phyloP scores from a whole-genome alignment of 2,329 filamentous ascomycete genomes.

The Alternaria sp. region DNA sequence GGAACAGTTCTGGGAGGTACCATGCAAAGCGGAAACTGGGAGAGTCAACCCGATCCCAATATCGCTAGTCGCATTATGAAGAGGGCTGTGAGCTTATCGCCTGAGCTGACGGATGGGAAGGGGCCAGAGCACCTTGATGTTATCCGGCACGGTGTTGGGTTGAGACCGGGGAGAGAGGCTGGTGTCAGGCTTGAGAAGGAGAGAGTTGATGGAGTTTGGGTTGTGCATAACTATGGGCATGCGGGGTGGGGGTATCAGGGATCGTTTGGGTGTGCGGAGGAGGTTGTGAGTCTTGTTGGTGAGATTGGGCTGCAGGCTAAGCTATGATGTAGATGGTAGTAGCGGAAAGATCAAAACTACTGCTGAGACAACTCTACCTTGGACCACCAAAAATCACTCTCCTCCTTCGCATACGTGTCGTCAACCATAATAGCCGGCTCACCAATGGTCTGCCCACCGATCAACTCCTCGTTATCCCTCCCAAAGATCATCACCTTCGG shows the following conservation, averaged over 20 bases:
- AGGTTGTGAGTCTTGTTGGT: neutral
- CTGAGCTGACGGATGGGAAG: constrained; percentile 69
- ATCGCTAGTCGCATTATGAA: constrained; percentile 83
- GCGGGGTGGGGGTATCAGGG: constrained; percentile 74
- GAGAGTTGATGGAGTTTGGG: constrained; percentile 63
- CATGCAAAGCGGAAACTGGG: constrained; percentile 79
- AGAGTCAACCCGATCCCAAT: constrained; percentile 75
- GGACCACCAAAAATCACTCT: constrained; percentile 68
- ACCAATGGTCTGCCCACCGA: constrained; percentile 27
- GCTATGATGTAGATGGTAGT: neutral
- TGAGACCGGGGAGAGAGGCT: constrained; percentile 74
- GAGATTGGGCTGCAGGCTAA: neutral
- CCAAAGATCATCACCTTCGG: constrained; percentile 61
- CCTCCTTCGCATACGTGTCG: constrained; percentile 55
- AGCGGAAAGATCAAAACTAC: constrained; percentile 11
- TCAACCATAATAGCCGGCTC: constrained; percentile 48
- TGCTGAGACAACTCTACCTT: constrained; percentile 47
- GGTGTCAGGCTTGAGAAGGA: constrained; percentile 79
- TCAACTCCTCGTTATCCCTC: constrained; percentile 63
- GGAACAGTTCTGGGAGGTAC: constrained; percentile 84
- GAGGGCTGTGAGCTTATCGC: constrained; percentile 68
- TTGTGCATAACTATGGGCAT: constrained; percentile 81
- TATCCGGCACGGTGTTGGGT: constrained; percentile 80
- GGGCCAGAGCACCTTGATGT: constrained; percentile 71
- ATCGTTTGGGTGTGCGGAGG: constrained; percentile 47